A percentile compares a stretch with the other conserved stretches of the same genome.
These are phyloP conservation scores for Pontederia paniculata DNA, from an alignment of 176 grass and related monocot genomes.

Conservation along the genomic window DNA sequence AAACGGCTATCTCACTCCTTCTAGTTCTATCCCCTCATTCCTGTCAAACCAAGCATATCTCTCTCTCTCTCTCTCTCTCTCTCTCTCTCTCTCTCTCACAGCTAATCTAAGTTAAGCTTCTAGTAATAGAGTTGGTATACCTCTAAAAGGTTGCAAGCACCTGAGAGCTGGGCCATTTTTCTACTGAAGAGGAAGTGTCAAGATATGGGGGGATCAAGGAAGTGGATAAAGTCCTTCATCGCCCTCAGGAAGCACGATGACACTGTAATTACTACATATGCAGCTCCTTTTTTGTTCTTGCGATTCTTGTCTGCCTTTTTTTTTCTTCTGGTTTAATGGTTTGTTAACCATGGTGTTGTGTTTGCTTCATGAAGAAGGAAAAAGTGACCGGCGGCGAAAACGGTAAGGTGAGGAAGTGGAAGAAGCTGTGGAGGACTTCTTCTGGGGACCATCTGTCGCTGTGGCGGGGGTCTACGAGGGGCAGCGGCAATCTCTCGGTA, in stretches of 20 bases:
- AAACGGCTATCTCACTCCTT: too few species aligned
- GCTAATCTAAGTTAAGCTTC: not conserved
- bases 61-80: not conserved
- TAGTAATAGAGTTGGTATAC: not conserved
- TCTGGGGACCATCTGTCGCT: conserved; percentile 43
- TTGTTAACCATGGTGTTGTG: not conserved
- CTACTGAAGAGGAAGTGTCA: conserved; percentile 2
- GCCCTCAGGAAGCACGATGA: conserved; percentile 78
- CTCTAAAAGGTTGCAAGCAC: not conserved
- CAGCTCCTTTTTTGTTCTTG: not conserved
- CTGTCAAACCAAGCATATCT: not conserved
- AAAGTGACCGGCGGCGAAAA: not conserved
- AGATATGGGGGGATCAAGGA: conserved; percentile 54
- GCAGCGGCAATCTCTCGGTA: conserved; percentile 29
- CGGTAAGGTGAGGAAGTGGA: conserved; percentile 67
- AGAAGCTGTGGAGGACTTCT: conserved; percentile 59
- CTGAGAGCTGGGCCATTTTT: not conserved
- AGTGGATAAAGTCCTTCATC: conserved; percentile 80
- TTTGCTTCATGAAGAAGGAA: not conserved
- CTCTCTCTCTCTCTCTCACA: not conserved
- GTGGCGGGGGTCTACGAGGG: conserved; percentile 26
- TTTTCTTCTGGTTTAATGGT: not conserved
- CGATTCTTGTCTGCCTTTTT: not conserved
- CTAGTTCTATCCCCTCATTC: not conserved
- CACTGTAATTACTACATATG: conserved; percentile 33